Conservation (phyloP, 805 yeast genomes). For the Metschnikowia lunata region DNA sequence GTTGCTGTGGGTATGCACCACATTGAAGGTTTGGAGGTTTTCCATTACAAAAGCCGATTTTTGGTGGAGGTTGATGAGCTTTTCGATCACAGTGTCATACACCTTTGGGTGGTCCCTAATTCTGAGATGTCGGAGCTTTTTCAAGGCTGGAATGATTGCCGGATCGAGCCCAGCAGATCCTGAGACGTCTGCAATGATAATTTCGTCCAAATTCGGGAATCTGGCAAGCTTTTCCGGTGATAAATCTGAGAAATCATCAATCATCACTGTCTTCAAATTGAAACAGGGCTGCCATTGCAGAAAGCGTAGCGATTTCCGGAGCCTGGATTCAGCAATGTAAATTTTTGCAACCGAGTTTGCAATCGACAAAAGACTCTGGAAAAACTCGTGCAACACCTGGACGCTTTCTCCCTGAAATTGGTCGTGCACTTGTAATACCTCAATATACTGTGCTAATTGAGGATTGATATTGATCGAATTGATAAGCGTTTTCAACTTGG, state of each 20-base stretch:
- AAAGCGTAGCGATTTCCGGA: slow-evolving; percentile 9
- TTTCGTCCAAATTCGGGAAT: slow-evolving; percentile 4
- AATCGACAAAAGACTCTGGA: slow-evolving; percentile 4
- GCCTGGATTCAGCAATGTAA: slow-evolving; percentile 16
- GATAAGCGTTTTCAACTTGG: slow-evolving; percentile 39
- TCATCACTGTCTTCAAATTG: slow-evolving; percentile 15
- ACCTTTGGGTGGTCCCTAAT: slow-evolving; percentile 8
- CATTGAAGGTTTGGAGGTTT: slow-evolving; percentile 20
- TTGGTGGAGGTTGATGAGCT: slow-evolving; percentile 9
- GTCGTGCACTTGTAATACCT: slow-evolving; percentile 2
- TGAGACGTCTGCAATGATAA: slow-evolving; percentile 12
- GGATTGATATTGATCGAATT: slow-evolving; percentile 34
- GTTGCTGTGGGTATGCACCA: slow-evolving; percentile 21
- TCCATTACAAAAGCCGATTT: slow-evolving; percentile 10
- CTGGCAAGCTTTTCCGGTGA: not conserved
- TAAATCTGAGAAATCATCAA: slow-evolving; percentile 18
- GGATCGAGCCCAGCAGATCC: not conserved
- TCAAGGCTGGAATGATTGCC: slow-evolving; percentile 4
- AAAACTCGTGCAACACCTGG: slow-evolving; percentile 2
- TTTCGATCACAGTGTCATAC: slow-evolving; percentile 3
- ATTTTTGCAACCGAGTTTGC: slow-evolving; percentile 12
- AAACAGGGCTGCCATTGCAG: slow-evolving; percentile 12
- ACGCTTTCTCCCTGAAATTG: slow-evolving; percentile 1
- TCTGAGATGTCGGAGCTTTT: slow-evolving; percentile 5
- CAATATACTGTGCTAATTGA: slow-evolving; percentile 20